Conservation (phyloP, 2,329 filamentous ascomycete genomes). For the Talaromyces verruculosus region DNA sequence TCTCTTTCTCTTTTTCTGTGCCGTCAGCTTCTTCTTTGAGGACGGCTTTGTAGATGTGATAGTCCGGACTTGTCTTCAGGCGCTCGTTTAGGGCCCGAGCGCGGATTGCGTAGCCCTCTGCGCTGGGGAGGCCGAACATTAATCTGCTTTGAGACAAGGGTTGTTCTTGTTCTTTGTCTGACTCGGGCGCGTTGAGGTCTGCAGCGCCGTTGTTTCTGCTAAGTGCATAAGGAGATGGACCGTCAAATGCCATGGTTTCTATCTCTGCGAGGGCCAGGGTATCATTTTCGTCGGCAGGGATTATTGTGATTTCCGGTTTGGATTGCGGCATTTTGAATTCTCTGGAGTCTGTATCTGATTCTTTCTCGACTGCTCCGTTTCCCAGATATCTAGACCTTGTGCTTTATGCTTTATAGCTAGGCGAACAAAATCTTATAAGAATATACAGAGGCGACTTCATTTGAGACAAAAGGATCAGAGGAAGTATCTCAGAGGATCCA, state of each 20-base stretch:
- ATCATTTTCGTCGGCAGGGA: conserved; percentile 14
- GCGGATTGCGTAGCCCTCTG: not conserved
- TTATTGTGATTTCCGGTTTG: conserved; percentile 10
- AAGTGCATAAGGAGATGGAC: not conserved
- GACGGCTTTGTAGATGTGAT: conserved; percentile 16
- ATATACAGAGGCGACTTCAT: not conserved
- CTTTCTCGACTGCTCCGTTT: not conserved
- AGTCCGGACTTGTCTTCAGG: not conserved
- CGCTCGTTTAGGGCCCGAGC: not conserved
- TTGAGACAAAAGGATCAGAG: not conserved
- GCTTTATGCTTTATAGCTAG: not conserved
- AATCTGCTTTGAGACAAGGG: not conserved
- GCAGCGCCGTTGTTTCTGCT: not conserved
- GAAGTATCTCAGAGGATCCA: not conserved
- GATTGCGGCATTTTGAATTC: not conserved
- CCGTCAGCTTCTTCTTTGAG: not conserved
- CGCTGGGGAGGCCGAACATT: conserved; percentile 20
- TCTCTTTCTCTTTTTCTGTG: not conserved
- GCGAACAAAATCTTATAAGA: not conserved
- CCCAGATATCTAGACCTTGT: not conserved
- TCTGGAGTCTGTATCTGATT: not conserved
- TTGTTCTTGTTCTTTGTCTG: not conserved
- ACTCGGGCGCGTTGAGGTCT: not conserved
- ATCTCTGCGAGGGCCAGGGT: conserved; percentile 9
- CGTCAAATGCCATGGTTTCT: conserved; percentile 15